Conservation (phyloP, 345 rosid genomes). For the Gossypioides kirkii region DNA sequence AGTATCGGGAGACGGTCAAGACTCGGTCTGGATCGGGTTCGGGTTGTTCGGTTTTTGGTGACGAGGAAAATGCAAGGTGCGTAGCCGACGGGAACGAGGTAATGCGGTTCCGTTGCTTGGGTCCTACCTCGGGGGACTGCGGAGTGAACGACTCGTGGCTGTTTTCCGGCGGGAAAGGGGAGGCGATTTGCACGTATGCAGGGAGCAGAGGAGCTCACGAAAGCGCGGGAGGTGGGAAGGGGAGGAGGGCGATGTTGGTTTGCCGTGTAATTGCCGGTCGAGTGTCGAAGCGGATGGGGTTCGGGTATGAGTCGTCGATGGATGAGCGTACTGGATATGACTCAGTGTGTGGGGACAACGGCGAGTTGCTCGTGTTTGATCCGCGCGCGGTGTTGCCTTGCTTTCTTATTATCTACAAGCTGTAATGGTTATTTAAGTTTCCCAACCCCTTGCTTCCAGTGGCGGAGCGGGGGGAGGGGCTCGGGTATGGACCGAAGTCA, state of each 20-base stretch:
- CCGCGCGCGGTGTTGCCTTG: constrained; percentile 89
- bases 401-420: constrained; percentile 79
- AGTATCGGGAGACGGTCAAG: constrained; percentile 74
- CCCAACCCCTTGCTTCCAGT: background rate
- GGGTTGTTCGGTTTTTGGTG: constrained; percentile 8
- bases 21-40: constrained; percentile 35
- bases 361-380: constrained; percentile 85
- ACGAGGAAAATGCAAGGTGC: constrained; percentile 69
- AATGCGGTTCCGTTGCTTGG: constrained; percentile 81
- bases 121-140: constrained; percentile 38
- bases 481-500: no score
- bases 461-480: no score
- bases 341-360: constrained; percentile 78
- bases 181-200: constrained; percentile 59
- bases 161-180: constrained; percentile 47
- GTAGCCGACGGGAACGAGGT: constrained; percentile 93
- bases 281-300: constrained; percentile 44
- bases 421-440: constrained; percentile 47
- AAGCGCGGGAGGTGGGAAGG: constrained; percentile 74
- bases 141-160: constrained; percentile 50
- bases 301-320: constrained; percentile 38
- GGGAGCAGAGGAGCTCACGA: constrained; percentile 83
- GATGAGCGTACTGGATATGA: constrained; percentile 55
- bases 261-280: constrained; percentile 92
- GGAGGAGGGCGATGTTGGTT: constrained; percentile 88